Conservation (phyloP, 2,329 filamentous ascomycete genomes). For the Aspergillus sojae region DNA sequence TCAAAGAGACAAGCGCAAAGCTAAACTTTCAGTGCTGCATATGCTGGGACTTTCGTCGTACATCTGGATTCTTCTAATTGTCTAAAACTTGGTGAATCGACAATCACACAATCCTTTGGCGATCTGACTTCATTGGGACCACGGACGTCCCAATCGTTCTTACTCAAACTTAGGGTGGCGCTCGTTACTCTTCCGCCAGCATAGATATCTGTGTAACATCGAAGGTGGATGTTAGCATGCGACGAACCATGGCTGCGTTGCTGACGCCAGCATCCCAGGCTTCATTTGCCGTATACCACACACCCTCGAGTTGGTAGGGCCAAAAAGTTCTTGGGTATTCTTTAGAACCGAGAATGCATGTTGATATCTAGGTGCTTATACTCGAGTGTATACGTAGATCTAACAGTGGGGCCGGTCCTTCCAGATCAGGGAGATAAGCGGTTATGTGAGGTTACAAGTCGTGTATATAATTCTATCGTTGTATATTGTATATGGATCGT, state of each 20-base stretch:
- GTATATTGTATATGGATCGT: constrained; percentile 4
- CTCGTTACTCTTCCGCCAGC: not conserved
- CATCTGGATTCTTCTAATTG: constrained; percentile 4
- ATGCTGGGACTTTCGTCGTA: not conserved
- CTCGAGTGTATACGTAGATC: constrained; percentile 11
- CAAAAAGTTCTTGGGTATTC: constrained; percentile 17
- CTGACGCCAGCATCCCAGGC: constrained; percentile 19
- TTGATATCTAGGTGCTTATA: constrained; percentile 25
- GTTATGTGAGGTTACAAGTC: not conserved
- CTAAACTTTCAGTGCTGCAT: not conserved
- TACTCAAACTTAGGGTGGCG: not conserved
- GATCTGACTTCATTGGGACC: not conserved
- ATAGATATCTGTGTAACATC: constrained; percentile 4
- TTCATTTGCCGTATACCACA: constrained; percentile 18
- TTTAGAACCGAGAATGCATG: constrained; percentile 27
- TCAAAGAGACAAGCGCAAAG: not conserved
- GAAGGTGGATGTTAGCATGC: constrained; percentile 7
- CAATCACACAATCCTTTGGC: not conserved
- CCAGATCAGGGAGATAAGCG: not conserved
- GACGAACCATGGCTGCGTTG: not conserved
- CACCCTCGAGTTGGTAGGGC: constrained; percentile 31
- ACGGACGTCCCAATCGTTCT: not conserved
- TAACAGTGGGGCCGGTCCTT: constrained; percentile 2
- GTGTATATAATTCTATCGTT: constrained; percentile 8
- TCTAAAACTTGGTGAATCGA: not conserved